Evolutionary conservation across 1,284 basidiomycete species (phyloP).

Genomic region (Naganishia sp.): DNA sequence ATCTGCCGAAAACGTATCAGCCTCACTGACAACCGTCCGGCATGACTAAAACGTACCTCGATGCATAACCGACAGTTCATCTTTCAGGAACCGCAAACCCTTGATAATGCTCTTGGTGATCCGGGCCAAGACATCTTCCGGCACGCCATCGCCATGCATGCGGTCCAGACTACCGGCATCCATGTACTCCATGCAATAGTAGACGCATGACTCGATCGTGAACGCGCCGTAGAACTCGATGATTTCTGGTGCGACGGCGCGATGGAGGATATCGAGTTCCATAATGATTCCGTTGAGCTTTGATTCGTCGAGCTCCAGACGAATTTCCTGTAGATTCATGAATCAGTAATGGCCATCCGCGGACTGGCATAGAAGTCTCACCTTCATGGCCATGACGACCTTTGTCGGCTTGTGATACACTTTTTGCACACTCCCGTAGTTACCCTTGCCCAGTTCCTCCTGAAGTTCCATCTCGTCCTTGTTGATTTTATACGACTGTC

Average conservation of each 20-base stretch:
- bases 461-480: slow-evolving; percentile 91
- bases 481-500: slow-evolving; percentile 90
- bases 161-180: slow-evolving; percentile 93
- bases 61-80: slow-evolving; percentile 95
- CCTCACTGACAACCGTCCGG: background rate
- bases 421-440: slow-evolving; percentile 96
- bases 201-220: slow-evolving; percentile 97
- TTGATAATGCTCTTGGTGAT: slow-evolving; percentile 81
- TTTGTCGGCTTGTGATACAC: slow-evolving; percentile 92
- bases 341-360: background rate
- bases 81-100: slow-evolving; percentile 95
- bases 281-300: slow-evolving; percentile 96
- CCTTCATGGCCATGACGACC: slow-evolving; percentile 99
- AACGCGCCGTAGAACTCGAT: slow-evolving; percentile 99
- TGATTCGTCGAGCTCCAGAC: slow-evolving; percentile 90
- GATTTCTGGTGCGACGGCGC: slow-evolving; percentile 85
- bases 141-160: slow-evolving; percentile 63
- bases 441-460: slow-evolving; percentile 86
- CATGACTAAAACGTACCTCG: slow-evolving; percentile 63
- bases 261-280: slow-evolving; percentile 96
- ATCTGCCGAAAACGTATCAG: slow-evolving; percentile 39
- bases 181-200: slow-evolving; percentile 99
- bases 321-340: slow-evolving; percentile 74
- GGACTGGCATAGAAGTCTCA: slow-evolving; percentile 47
- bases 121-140: slow-evolving; percentile 80